Conservation (phyloP, 2,329 filamentous ascomycete species). For the Cytospora paraplurivora region DNA sequence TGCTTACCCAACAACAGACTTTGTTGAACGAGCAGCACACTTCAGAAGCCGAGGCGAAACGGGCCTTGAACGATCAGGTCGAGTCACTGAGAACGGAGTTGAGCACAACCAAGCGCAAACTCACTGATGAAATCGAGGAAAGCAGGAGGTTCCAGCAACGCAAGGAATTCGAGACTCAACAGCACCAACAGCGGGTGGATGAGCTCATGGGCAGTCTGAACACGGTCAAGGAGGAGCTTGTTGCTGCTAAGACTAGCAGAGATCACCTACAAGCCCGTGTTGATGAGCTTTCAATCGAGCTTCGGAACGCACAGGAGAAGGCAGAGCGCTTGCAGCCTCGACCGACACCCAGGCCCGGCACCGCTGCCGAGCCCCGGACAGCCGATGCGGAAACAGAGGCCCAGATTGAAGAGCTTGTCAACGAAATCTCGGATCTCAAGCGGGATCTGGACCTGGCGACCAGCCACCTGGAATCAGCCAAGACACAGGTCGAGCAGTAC, state of each 20-base stretch:
- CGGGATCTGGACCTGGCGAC: slow-evolving; percentile 82
- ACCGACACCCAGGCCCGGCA: slow-evolving; percentile 63
- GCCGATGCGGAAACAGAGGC: slow-evolving; percentile 51
- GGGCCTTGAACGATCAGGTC: slow-evolving; percentile 75
- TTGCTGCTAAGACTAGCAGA: slow-evolving; percentile 80
- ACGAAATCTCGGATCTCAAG: slow-evolving; percentile 84
- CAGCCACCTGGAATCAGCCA: slow-evolving; percentile 78
- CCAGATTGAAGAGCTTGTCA: slow-evolving; percentile 75
- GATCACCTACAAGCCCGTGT: slow-evolving; percentile 89
- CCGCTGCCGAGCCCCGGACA: slow-evolving; percentile 44
- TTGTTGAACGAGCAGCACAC: slow-evolving; percentile 91
- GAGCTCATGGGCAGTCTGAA: slow-evolving; percentile 81
- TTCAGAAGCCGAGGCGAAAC: slow-evolving; percentile 76
- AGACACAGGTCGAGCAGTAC: slow-evolving; percentile 82
- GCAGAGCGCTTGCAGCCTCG: slow-evolving; percentile 79
- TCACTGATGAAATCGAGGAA: slow-evolving; percentile 81
- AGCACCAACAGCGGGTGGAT: slow-evolving; percentile 88
- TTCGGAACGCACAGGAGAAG: slow-evolving; percentile 87
- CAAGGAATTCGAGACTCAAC: slow-evolving; percentile 87
- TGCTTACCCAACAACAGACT: slow-evolving; percentile 82
- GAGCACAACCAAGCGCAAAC: slow-evolving; percentile 75
- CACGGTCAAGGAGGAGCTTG: slow-evolving; percentile 81
- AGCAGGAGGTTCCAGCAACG: slow-evolving; percentile 79
- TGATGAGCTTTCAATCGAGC: slow-evolving; percentile 84
- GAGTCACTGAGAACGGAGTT: slow-evolving; percentile 82